Evolutionary conservation across 352 stramenopile genomes (phyloP).

Genomic region (Phytophthora pisi): DNA sequence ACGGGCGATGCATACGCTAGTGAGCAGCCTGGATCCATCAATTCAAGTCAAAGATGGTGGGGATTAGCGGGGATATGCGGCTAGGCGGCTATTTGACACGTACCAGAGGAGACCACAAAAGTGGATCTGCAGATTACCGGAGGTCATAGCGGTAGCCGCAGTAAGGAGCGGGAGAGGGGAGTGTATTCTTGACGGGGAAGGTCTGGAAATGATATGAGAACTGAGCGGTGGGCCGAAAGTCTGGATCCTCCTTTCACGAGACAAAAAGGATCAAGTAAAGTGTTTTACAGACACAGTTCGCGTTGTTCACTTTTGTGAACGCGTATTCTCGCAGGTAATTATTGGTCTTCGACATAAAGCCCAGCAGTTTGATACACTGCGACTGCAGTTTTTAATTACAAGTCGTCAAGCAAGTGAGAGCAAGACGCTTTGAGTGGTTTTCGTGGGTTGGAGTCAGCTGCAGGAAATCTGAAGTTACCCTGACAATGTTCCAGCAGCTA

Average conservation of each 20-base stretch:
- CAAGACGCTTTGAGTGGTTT: too few relatives aligned
- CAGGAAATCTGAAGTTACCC: too few relatives aligned
- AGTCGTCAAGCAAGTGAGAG: too few relatives aligned
- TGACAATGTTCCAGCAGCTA: too few relatives aligned
- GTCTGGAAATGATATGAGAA: constrained; percentile 13
- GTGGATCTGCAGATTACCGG: constrained; percentile 15
- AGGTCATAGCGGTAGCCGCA: constrained; percentile 12
- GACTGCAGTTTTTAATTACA: too few relatives aligned
- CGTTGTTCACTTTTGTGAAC: too few relatives aligned
- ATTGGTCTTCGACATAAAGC: too few relatives aligned
- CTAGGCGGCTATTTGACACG: not conserved
- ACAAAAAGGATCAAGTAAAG: too few relatives aligned
- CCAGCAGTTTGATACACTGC: too few relatives aligned
- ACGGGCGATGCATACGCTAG: constrained; percentile 14
- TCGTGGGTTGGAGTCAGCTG: too few relatives aligned
- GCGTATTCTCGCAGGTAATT: too few relatives aligned
- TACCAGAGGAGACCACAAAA: constrained; percentile 18
- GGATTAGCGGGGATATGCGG: not conserved
- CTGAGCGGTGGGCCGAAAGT: not conserved
- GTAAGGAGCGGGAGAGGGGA: not conserved
- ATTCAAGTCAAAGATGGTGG: not conserved
- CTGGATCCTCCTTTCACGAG: not conserved
- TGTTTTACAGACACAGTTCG: too few relatives aligned
- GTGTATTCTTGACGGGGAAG: constrained; percentile 18
- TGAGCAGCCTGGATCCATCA: constrained; percentile 10